These are phyloP conservation scores for Bathelium albidoporum DNA, from an alignment of 495 filamentous ascomycete genomes.

Conservation along the genomic window DNA sequence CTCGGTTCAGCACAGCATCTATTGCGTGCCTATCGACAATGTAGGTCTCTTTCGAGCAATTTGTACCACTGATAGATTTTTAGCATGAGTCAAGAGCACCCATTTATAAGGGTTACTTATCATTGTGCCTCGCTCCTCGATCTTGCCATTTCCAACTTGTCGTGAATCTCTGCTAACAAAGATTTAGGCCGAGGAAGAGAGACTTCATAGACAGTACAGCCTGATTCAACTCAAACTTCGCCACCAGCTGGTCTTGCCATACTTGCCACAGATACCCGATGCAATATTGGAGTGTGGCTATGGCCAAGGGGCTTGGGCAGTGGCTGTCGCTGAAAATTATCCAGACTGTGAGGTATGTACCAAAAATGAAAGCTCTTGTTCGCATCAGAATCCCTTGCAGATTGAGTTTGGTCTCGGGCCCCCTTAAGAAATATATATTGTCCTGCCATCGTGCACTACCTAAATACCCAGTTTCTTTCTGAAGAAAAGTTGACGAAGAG, in stretches of 20 bases:
- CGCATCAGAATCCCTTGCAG: conserved; percentile 10
- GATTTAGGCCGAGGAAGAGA: conserved; percentile 66
- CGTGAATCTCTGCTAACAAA: conserved; percentile 16
- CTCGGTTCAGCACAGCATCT: conserved; percentile 60
- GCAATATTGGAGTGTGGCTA: conserved; percentile 32
- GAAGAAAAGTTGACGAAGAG: too few species aligned
- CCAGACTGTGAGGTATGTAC: conserved; percentile 2
- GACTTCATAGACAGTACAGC: conserved; percentile 58
- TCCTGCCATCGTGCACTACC: too few species aligned
- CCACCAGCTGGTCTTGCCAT: conserved; percentile 64
- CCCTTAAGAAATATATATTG: too few species aligned
- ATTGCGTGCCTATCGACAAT: conserved; percentile 77
- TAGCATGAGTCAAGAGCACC: too few species aligned
- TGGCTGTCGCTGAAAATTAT: conserved; percentile 1
- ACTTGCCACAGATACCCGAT: conserved; percentile 38
- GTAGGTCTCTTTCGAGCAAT: conserved; percentile 37
- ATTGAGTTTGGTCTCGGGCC: too few species aligned
- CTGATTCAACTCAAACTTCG: conserved; percentile 68
- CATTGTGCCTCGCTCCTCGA: not conserved
- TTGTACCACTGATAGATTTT: conserved; percentile 1
- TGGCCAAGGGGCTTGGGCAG: conserved; percentile 50
- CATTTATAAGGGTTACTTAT: too few species aligned
- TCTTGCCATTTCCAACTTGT: not conserved
- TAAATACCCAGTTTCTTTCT: too few species aligned
- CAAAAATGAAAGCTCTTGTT: not conserved